These are phyloP conservation scores for Mycena rosella DNA, from an alignment of 768 basidiomycete genomes.

Conservation along the genomic window DNA sequence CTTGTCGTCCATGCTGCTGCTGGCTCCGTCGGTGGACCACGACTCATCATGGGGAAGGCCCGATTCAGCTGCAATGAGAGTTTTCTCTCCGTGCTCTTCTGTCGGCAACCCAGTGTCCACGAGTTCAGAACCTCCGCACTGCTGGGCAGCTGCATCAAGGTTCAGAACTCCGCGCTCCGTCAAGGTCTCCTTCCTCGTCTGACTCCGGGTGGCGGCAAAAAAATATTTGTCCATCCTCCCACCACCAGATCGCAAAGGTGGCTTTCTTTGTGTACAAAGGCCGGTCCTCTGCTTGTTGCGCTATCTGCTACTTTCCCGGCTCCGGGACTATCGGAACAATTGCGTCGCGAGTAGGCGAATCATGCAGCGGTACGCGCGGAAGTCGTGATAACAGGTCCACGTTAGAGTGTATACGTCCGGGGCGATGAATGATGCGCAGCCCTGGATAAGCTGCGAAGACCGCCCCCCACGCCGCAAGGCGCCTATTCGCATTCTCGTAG, in stretches of 20 bases:
- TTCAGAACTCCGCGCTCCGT: not conserved
- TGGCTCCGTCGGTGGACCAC: no score
- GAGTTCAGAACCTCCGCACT: no score
- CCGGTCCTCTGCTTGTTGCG: not conserved
- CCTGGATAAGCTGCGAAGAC: slow-evolving; percentile 42
- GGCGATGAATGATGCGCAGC: slow-evolving; percentile 42
- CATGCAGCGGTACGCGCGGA: not conserved
- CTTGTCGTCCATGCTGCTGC: not conserved
- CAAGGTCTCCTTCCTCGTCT: not conserved
- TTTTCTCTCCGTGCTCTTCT: not conserved
- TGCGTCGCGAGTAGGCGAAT: not conserved
- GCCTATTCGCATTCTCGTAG: slow-evolving; percentile 28
- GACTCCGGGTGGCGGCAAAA: not conserved
- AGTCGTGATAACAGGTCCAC: not conserved
- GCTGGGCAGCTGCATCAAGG: not conserved
- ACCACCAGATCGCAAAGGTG: not conserved
- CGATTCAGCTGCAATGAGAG: no score
- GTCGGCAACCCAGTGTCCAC: no score
- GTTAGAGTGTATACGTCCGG: slow-evolving; percentile 43
- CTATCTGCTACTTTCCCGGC: not conserved
- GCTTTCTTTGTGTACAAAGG: not conserved
- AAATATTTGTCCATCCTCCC: not conserved
- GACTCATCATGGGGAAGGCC: no score
- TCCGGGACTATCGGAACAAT: not conserved
- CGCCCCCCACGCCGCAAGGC: slow-evolving; percentile 42